phyloP scores from a whole-genome alignment of 768 basidiomycete species.

The Mycena rosella region DNA sequence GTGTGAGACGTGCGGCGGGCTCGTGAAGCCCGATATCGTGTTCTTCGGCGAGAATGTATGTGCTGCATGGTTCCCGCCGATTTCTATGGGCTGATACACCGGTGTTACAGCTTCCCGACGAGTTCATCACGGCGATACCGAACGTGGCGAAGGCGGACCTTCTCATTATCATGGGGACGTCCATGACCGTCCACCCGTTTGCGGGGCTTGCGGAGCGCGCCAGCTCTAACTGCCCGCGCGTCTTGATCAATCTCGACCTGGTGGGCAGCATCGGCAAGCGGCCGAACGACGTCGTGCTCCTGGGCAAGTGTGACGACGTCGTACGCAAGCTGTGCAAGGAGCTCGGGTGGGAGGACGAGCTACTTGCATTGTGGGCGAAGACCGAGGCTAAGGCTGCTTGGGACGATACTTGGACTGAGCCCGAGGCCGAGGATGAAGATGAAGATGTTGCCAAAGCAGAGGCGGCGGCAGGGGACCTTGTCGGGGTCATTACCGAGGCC shows the following conservation, averaged over 20 bases:
- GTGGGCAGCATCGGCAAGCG: constrained; percentile 76
- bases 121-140: constrained; percentile 71
- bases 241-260: constrained; percentile 90
- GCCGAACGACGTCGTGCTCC: constrained; percentile 70
- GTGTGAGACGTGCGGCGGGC: constrained; percentile 75
- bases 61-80: constrained; percentile 40
- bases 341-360: constrained; percentile 82
- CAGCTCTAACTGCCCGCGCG: constrained; percentile 71
- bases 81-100: background rate
- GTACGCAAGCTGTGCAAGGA: constrained; percentile 71
- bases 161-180: constrained; percentile 92
- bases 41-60: constrained; percentile 89
- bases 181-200: constrained; percentile 89
- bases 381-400: constrained; percentile 49
- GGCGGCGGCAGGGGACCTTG: constrained; percentile 30
- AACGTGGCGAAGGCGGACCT: constrained; percentile 80
- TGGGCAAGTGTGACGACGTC: constrained; percentile 80
- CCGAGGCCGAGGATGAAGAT: constrained; percentile 36
- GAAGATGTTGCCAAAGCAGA: constrained; percentile 29
- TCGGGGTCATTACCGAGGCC: constrained; percentile 49
- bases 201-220: constrained; percentile 79
- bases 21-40: constrained; percentile 95
- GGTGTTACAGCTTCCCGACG: constrained; percentile 72
- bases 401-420: constrained; percentile 32
- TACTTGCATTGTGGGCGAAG: constrained; percentile 66